Base-by-base conservation (phyloP, 2,329 filamentous ascomycete species). In the Alternaria sp. region DNA sequence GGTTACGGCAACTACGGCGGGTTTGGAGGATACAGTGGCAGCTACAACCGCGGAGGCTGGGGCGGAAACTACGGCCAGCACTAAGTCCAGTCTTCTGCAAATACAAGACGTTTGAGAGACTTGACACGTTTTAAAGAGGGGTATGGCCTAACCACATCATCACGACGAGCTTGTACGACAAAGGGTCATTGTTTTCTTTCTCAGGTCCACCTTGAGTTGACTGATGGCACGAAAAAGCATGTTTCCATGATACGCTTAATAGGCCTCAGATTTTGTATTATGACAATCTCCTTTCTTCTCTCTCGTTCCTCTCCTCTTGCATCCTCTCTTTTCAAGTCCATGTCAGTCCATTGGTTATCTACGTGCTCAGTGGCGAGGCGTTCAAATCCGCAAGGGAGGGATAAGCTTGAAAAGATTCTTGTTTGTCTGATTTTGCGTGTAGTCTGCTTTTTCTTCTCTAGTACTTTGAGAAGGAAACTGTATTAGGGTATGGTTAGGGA, bases 1-100 rank as follows among this genome's bases (percentile, higher is more conserved):
- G 76, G 78, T 37, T 80, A 82, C 73, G 78, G 80, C 60, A 71
- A 72, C 58, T 75, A 76, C 46, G 74, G 80, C 72, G 73, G 76
- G 34, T 81, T 79, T 44, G 78, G 77, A 45, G 76, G 79, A 41
- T 69, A 69, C 26, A 79, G 78, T 57, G 78, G 80, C 56, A 71
- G 71, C 68, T 74, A 76, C 62, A 74, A 70, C 70, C 79, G 81
- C 45, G 80, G 80, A 59, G 81, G 81, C 54, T 83, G 81, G 81
- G 80, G 81, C 65, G 77, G 76, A 65, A 82, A 81, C 72, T 83
- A 82, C 60, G 73, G 72, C 44, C 75, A 78, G 61, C 72, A 77
- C 60, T 77, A 76, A 60, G 56, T 23, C n/a, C 40, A 34, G 41
- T 46, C 40, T 42, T 42, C 36, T 11, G n/a, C 40, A 40, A 42